phyloP scores from a whole-genome alignment of 352 stramenopile species.

The Phytopythium vexans region DNA sequence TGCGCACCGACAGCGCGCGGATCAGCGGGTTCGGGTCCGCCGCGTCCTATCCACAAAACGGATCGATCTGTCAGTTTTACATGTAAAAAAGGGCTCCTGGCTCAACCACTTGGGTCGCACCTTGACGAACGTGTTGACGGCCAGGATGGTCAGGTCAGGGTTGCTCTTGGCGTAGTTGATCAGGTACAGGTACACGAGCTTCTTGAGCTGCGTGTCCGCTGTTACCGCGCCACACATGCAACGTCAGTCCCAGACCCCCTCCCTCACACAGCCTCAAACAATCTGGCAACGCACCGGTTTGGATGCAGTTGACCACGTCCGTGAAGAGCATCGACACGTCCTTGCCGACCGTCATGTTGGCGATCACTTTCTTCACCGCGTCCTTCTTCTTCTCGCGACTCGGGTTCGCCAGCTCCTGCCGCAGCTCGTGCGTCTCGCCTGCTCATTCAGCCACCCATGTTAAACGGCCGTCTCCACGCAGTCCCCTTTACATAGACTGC shows the following conservation, averaged over 20 bases:
- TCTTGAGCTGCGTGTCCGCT: constrained; percentile 98
- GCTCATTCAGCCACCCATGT: not conserved
- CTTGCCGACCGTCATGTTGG: constrained; percentile 99
- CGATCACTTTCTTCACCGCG: constrained; percentile 99
- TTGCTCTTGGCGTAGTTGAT: constrained; percentile 99
- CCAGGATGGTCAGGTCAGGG: constrained; percentile 98
- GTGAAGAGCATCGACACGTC: constrained; percentile 99
- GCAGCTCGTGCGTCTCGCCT: constrained; percentile 97
- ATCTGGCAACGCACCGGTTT: constrained; percentile 80
- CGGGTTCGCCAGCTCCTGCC: constrained; percentile 96
- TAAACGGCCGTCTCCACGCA: not conserved
- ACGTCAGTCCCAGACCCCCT: not conserved
- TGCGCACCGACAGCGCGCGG: constrained; percentile 96
- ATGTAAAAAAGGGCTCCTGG: not conserved
- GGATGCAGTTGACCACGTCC: constrained; percentile 99
- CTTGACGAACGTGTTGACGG: constrained; percentile 99
- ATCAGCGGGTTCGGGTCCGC: constrained; percentile 93
- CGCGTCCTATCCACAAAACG: constrained; percentile 34
- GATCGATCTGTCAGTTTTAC: not conserved
- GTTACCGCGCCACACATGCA: constrained; percentile 2
- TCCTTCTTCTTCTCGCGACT: constrained; percentile 98
- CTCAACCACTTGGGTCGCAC: constrained; percentile 4
- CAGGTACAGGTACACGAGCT: constrained; percentile 99
- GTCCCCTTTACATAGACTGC: not conserved
- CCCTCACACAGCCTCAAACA: not conserved